Base-by-base conservation (phyloP, 176 grass and related monocot genomes). In the Poa pratensis region DNA sequence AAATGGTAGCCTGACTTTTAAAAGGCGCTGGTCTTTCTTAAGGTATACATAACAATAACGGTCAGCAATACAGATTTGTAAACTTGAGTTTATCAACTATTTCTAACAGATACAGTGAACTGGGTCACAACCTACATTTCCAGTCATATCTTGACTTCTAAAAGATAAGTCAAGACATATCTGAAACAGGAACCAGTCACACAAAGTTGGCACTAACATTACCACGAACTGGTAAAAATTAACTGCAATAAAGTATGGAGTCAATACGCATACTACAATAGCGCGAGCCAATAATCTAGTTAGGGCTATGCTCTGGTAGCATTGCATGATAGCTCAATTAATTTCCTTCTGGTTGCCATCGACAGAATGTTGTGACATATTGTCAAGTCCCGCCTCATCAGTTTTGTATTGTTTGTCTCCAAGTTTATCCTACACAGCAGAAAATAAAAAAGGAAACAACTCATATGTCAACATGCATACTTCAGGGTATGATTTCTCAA, bases 81-180 rank as follows among this genome's bases (percentile, higher is more conserved):
- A 83, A 84, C 58, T 84, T 84, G 48, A 90, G 77, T 53, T 82
- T 85, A 90, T 85, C 81, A 71, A 57, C 85, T 84, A 88, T 83
- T 87, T 81, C 88, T 90, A 87, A 83, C 72, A 68, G 86, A 88
- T 85, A 90, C 76, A 81, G 87, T 87, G 80, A 92, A 91, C 82
- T 86, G 82, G 81, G 81, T 89, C 87, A 86, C 69, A 82, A 49
- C 86, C 85, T 88, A 89, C 84, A 82, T 81, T 84, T 82, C 67
- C 83, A 90, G 79, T 73, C 68, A 59, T 74, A 82, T 79, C 94
- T 91, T 75, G 82, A 82, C 94, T 86, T 82, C 89, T 93, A 95
- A 95, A 95, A 96, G 89, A 96, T 96, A 89, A 94, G 91, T 79
- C 94, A 88, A 91, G 91, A 94, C 79, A 83, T 80, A 89, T 89